Evolutionary conservation across 176 grass and related monocot species (phyloP).

Genomic region (bread wheat (Triticum aestivum)): IWGSC_CS_RefSeq_v2.1 NC_057811.1:154697895-154698394

Average conservation of each 20-base stretch:
- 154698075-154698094: slow-evolving; percentile 96
- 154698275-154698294: slow-evolving; percentile 1
- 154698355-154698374: not conserved
- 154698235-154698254: not conserved
- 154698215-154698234: not conserved
- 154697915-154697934: slow-evolving; percentile 97
- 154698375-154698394: not conserved
- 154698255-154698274: not conserved
- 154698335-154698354: not conserved
- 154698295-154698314: slow-evolving; percentile 3
- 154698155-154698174: slow-evolving; percentile 35
- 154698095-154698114: slow-evolving; percentile 98
- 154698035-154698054: slow-evolving; percentile 89
- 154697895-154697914: slow-evolving; percentile 81
- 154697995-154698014: slow-evolving; percentile 88
- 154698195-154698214: not conserved
- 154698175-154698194: not conserved
- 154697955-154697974: slow-evolving; percentile 98
- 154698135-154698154: slow-evolving; percentile 98
- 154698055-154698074: slow-evolving; percentile 99
- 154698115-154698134: slow-evolving; percentile 99
- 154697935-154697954: slow-evolving; percentile 99
- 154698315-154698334: not conserved
- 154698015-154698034: slow-evolving; percentile 84
- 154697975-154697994: slow-evolving; percentile 86